Base-by-base conservation (phyloP, 352 stramenopile genomes). In the Elongisporangium prolatum region DNA sequence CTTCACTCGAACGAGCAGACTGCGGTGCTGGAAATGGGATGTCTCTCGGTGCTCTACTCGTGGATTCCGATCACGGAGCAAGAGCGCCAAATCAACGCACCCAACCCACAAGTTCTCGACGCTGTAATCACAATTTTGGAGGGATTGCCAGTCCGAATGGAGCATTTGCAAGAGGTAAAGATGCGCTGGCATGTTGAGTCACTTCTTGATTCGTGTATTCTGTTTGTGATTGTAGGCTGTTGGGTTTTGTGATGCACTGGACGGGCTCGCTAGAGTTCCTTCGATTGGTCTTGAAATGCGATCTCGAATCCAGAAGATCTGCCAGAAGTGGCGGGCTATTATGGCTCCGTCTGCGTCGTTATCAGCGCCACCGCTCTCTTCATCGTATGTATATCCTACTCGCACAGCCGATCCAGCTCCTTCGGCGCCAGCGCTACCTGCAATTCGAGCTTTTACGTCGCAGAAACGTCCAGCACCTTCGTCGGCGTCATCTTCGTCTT, bases 51-150 rank as follows among this genome's bases (percentile, higher is more conserved):
- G 9, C 53, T 95, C 0, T 76, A 82, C 37, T 69, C 75, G 48
- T 95, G 83, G 85, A 59, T 93, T 21, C 69, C 63, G n/a, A 50
- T 63, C 2, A 51, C 62, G 2, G 66, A 69, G 17, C 21, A 56
- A 51, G 60, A n/a, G 49, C 34, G 22, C 16, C 21, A 24, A 21
- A 48, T 56, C 10, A 61, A 59, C 14, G 60, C 66, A 22, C 63
- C 70, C 6, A 86, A 93, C 64, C 65, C 72, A 6, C 83, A 91
- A 34, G 84, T 95, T 10, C 63, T 95, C 5, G 77, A 92, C 21
- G 66, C 67, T 6, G 69, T 91, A 3, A 50, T 95, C 6, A 58
- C 59, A 0, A 70, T 80, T 0, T 59, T 92, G 1, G 74, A 85
- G 22, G 57, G 50, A n/a, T 52, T 95, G 2, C 80, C 85, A 8